Percentiles rank a stretch among this genome's conserved stretches.
phyloP scores from a whole-genome alignment of 495 filamentous ascomycete genomes.

The Penicillium cinerascens region DNA sequence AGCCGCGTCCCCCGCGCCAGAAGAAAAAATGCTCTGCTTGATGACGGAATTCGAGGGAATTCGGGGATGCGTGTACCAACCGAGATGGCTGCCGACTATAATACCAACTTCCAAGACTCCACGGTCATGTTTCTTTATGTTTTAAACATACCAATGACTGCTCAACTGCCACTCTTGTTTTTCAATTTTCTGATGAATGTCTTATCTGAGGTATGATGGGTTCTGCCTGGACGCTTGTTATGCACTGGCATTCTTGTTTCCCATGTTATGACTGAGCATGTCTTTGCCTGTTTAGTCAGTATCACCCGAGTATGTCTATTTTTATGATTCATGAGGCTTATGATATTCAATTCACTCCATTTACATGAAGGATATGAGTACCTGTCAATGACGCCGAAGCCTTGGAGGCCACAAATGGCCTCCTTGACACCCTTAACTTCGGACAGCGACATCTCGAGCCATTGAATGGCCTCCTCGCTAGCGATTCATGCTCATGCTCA shows the following conservation, averaged over 20 bases:
- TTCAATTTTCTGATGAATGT: background rate
- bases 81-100: background rate
- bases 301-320: background rate
- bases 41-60: background rate
- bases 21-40: background rate
- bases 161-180: too few species aligned
- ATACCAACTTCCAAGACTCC: background rate
- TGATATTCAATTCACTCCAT: background rate
- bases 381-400: too few species aligned
- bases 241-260: background rate
- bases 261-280: background rate
- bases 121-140: background rate
- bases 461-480: too few species aligned
- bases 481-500: too few species aligned
- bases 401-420: too few species aligned
- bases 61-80: background rate
- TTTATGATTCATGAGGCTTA: background rate
- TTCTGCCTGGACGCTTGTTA: background rate
- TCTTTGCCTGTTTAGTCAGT: background rate
- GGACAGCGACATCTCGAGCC: too few species aligned
- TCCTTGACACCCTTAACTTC: too few species aligned
- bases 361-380: too few species aligned
- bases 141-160: background rate
- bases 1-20: background rate
- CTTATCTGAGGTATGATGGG: background rate